phyloP scores from a whole-genome alignment of 306 rosid genomes.

The Rosa multiflora region DNA sequence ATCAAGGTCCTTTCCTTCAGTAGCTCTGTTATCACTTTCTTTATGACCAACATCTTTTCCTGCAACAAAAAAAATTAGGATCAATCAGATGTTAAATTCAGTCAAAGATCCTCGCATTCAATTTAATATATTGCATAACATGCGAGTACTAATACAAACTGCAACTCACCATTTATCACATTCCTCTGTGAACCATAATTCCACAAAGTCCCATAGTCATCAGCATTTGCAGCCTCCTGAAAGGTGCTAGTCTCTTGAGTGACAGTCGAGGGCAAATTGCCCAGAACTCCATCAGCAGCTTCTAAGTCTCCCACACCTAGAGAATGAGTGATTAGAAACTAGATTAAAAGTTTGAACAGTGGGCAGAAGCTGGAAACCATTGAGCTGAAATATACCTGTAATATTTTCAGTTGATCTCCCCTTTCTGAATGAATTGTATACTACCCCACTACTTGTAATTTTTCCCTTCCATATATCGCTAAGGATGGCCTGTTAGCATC shows the following conservation, averaged over 20 bases:
- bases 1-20: slow-evolving; percentile 15
- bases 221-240: slow-evolving; percentile 28
- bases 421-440: slow-evolving; percentile 33
- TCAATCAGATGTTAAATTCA: background rate
- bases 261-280: slow-evolving; percentile 26
- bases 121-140: background rate
- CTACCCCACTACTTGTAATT: slow-evolving; percentile 46
- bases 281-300: slow-evolving; percentile 28
- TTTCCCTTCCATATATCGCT: slow-evolving; percentile 55
- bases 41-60: slow-evolving; percentile 20
- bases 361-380: slow-evolving; percentile 9
- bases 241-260: slow-evolving; percentile 18
- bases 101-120: background rate
- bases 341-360: background rate
- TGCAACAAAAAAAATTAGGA: slow-evolving; percentile 21
- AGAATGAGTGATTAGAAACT: slow-evolving; percentile 4
- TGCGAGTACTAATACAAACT: background rate
- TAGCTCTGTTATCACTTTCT: slow-evolving; percentile 21
- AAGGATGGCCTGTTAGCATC: slow-evolving; percentile 37
- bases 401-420: slow-evolving; percentile 36
- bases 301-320: slow-evolving; percentile 38
- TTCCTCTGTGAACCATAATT: slow-evolving; percentile 28
- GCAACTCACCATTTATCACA: slow-evolving; percentile 31
- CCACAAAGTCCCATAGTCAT: slow-evolving; percentile 26
- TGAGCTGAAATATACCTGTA: slow-evolving; percentile 34